These are phyloP conservation scores for Cadophora sp. DNA, from an alignment of 2,329 filamentous ascomycete species.

Conservation along the genomic window DNA sequence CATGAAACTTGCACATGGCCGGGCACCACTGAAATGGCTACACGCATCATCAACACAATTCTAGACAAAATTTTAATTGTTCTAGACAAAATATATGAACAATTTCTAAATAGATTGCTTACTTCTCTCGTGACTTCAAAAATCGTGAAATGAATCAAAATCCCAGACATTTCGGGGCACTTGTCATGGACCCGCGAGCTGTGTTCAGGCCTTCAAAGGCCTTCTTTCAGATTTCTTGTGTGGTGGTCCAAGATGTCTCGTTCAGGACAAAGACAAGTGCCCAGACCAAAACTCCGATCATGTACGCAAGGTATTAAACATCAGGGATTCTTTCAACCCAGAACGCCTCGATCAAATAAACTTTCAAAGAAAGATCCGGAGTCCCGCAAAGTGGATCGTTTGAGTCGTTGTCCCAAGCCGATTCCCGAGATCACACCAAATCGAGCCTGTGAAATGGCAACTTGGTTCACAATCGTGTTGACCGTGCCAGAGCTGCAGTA, in stretches of 20 bases:
- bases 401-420: neutral
- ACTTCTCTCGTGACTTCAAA: neutral
- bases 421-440: neutral
- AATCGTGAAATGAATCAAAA: neutral
- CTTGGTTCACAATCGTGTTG: neutral
- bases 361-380: neutral
- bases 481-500: neutral
- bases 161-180: too few relatives aligned
- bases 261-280: neutral
- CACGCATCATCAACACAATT: neutral
- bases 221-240: neutral
- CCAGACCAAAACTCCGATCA: neutral
- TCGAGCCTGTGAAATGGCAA: neutral
- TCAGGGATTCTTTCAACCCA: neutral
- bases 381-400: neutral
- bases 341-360: neutral
- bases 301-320: neutral
- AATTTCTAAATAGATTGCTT: too few relatives aligned
- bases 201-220: too few relatives aligned
- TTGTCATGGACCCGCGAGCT: too few relatives aligned
- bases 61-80: neutral
- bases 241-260: neutral
- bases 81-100: neutral
- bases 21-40: neutral
- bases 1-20: neutral